These are phyloP conservation scores for Phytophthora chlamydospora DNA, from an alignment of 352 stramenopile species.

Conservation along the genomic window DNA sequence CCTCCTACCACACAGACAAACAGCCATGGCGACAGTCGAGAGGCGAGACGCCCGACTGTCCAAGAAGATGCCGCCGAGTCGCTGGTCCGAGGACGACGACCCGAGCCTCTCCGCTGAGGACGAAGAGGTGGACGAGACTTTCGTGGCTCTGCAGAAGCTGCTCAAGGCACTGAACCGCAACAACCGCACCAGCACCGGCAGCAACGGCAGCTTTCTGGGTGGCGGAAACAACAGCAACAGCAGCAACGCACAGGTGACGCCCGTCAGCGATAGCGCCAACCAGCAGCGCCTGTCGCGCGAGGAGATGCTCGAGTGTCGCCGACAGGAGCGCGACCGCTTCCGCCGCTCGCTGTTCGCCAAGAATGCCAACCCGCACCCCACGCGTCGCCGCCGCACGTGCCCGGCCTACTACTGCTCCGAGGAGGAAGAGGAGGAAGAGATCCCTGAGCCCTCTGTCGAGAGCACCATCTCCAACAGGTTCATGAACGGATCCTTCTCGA, in stretches of 20 bases:
- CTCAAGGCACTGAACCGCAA: conserved; percentile 67
- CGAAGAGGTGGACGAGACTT: conserved; percentile 82
- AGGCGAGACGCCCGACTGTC: conserved; percentile 31
- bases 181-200: conserved; percentile 26
- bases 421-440: conserved; percentile 79
- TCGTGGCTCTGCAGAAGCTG: conserved; percentile 77
- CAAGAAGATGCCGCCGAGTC: conserved; percentile 61
- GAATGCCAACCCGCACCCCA: conserved; percentile 17
- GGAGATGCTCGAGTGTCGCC: conserved; percentile 71
- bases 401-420: conserved; percentile 61
- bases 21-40: conserved; percentile 28
- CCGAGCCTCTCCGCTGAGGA: conserved; percentile 61
- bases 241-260: conserved; percentile 11
- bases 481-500: conserved; percentile 82
- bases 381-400: conserved; percentile 42
- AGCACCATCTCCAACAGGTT: conserved; percentile 83
- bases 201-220: conserved; percentile 23
- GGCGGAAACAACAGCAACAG: conserved; percentile 15
- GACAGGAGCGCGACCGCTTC: conserved; percentile 74
- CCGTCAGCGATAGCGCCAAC: conserved; percentile 16
- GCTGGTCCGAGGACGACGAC: conserved; percentile 48
- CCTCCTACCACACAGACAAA: neutral
- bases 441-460: conserved; percentile 61
- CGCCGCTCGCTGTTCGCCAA: conserved; percentile 66
- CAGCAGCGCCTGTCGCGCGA: conserved; percentile 59